These are phyloP conservation scores for Acanthamoeba lenticulata DNA, from an alignment of 208 protist genomes.

Conservation along the genomic window DNA sequence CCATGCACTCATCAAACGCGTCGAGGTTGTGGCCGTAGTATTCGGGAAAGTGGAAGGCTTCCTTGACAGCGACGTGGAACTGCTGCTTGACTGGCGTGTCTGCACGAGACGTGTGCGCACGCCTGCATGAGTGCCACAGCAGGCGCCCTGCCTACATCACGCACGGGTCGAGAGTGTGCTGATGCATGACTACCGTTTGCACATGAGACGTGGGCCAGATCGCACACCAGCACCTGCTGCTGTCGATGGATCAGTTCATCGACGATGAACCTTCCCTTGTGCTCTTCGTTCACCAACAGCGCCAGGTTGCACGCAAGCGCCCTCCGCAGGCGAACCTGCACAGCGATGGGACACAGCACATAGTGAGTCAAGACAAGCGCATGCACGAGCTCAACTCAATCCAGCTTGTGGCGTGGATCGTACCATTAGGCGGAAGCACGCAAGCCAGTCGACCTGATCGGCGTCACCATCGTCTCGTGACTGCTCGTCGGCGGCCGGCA, in stretches of 20 bases:
- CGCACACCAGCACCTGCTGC: neutral
- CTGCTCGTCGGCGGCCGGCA: too few species aligned
- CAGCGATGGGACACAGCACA: too few species aligned
- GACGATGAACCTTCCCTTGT: neutral
- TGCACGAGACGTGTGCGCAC: too few species aligned
- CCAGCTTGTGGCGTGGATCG: neutral
- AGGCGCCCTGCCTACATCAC: too few species aligned
- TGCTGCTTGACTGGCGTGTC: neutral
- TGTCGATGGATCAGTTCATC: neutral
- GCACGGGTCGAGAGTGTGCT: too few species aligned
- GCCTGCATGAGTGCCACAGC: too few species aligned
- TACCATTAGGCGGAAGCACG: neutral
- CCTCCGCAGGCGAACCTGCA: neutral
- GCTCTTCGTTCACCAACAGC: neutral
- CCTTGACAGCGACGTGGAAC: neutral
- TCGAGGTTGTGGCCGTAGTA: neutral
- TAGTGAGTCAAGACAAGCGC: neutral
- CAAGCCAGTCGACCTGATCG: neutral
- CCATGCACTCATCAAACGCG: neutral
- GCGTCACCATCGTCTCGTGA: neutral
- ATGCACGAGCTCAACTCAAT: neutral
- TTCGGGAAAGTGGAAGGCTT: neutral
- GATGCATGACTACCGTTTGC: too few species aligned
- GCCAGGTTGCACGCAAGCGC: neutral
- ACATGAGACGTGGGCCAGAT: neutral